Evolutionary conservation across 805 yeast species (phyloP).

Genomic region (Candida xyloterini): DNA sequence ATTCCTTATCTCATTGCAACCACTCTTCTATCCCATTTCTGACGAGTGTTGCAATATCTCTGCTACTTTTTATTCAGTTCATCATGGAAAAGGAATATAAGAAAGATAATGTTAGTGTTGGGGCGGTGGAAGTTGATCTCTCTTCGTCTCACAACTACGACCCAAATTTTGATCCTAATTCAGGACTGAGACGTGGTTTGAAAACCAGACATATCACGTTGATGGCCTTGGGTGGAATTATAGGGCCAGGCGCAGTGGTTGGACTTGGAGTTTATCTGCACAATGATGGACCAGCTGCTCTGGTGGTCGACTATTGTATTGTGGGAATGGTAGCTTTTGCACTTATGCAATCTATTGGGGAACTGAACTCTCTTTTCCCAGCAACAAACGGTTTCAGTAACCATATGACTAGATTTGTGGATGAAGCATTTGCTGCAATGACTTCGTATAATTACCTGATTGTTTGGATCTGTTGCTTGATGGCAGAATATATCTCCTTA

Average conservation of each 20-base stretch:
- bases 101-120: not conserved
- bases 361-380: constrained; percentile 45
- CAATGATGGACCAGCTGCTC: constrained; percentile 48
- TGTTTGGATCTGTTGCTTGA: constrained; percentile 50
- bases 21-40: too few relatives aligned
- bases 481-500: constrained; percentile 49
- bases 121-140: not conserved
- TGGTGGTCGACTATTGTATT: constrained; percentile 44
- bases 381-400: constrained; percentile 43
- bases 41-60: too few relatives aligned
- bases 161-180: constrained; percentile 26
- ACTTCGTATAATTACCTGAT: constrained; percentile 49
- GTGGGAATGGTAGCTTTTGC: constrained; percentile 48
- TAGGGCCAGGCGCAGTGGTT: constrained; percentile 53
- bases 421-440: constrained; percentile 50
- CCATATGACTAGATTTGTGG: constrained; percentile 46
- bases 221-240: constrained; percentile 51
- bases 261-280: constrained; percentile 46
- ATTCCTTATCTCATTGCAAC: too few relatives aligned
- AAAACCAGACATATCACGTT: constrained; percentile 50
- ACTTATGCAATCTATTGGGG: constrained; percentile 54
- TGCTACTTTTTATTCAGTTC: too few relatives aligned
- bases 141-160: constrained; percentile 68
- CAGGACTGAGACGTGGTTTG: constrained; percentile 43
- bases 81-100: not conserved